Base-by-base conservation (phyloP, 768 basidiomycete genomes). In the Cystobasidium ongulense region DNA sequence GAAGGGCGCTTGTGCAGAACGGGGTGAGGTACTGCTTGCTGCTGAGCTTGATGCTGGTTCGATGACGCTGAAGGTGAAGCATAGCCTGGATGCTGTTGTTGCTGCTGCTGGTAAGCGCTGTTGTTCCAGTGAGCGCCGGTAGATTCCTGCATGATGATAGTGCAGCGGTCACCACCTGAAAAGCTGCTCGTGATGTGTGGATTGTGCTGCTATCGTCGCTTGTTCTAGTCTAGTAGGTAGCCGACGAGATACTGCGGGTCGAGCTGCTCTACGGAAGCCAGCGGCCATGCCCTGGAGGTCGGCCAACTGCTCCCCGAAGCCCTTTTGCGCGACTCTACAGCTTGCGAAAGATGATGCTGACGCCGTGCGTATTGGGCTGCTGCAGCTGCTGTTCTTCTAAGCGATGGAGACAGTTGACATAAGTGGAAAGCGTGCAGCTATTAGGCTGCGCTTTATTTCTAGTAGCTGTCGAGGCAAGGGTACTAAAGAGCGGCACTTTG, bases 1-100 rank as follows among this genome's bases (percentile, higher is more conserved):
- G 63, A 64, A 38, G 63, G 63, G 1, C 63, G 63, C 35, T 64
- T 64, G 33, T 64, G 63, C 17, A 64, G 33, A 15, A 59, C 57
- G 38, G 63, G 63, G 8, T 38, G 63, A 35, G 4, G 5, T 25
- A 43, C 2, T 17, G 5, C 17, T 11, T 64, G 63, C 41, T 43
- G 36, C 23, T 64, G 63, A 25, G 27, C 10, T 18, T 39, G 18
- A 29, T 52, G 39, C 35, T 67, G 65, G 35, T 35, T 33, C 15
- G 57, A 10, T 35, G 63, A 64, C n/a, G 38, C 35, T 15, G 63
- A 33, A 21, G 63, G 33, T 39, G 25, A 29, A 64, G 29, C 25
- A 64, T 64, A 43, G 25, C 27, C 39, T 15, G 57, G 31, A 21
- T 63, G 63, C 27, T 67, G 65, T 43, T 67, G 65, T 27, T 67